These are phyloP conservation scores for Aspergillus ochraceus DNA, from an alignment of 2,329 filamentous ascomycete species.

Conservation along the genomic window DNA sequence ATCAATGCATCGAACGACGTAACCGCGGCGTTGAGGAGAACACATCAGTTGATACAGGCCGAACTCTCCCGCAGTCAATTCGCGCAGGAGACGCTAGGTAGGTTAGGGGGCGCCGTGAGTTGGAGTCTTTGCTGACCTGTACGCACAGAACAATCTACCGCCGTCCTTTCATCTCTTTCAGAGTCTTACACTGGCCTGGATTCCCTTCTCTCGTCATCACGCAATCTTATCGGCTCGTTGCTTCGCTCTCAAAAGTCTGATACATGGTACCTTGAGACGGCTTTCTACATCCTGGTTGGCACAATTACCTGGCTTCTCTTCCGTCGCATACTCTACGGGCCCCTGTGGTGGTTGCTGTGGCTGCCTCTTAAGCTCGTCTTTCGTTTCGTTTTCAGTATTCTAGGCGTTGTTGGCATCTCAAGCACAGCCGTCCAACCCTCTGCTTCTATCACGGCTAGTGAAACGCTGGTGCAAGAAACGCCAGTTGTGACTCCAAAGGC, in stretches of 20 bases:
- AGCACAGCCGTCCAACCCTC: conserved; percentile 28
- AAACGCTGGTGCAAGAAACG: conserved; percentile 18
- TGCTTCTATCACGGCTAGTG: conserved; percentile 20
- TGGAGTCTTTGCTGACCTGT: conserved; percentile 6
- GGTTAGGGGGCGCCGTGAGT: not conserved
- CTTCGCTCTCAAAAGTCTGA: conserved; percentile 90
- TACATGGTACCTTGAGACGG: conserved; percentile 94
- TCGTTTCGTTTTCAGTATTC: conserved; percentile 56
- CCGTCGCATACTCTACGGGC: conserved; percentile 80
- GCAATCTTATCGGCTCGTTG: conserved; percentile 73
- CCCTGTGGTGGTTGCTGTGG: conserved; percentile 85
- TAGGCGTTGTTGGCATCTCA: conserved; percentile 52
- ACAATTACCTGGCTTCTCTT: conserved; percentile 87
- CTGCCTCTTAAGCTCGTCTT: conserved; percentile 72
- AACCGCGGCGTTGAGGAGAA: conserved; percentile 77
- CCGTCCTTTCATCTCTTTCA: conserved; percentile 75
- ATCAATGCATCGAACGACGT: conserved; percentile 78
- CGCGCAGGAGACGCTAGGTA: conserved; percentile 76
- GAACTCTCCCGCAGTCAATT: conserved; percentile 87
- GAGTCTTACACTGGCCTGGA: conserved; percentile 81
- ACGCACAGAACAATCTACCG: conserved; percentile 67
- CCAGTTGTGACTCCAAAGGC: conserved; percentile 19
- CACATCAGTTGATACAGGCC: conserved; percentile 80
- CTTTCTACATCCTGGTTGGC: conserved; percentile 75
- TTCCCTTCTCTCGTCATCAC: conserved; percentile 71